A percentile compares a stretch with the other conserved stretches of the same genome.
Conservation (phyloP, 805 yeast genomes). For the Saturnispora quitensis region DNA sequence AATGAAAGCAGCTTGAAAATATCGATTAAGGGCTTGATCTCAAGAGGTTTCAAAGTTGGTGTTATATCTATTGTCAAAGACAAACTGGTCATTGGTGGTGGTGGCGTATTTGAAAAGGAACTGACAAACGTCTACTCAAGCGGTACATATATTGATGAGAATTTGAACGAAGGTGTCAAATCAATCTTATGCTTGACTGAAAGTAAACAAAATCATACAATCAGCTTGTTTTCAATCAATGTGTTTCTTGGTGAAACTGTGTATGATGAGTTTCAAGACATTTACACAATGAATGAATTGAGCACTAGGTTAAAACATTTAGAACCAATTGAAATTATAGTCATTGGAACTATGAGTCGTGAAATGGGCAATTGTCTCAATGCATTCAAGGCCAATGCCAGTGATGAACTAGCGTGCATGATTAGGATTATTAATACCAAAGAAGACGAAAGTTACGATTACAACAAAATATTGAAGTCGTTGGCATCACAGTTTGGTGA, state of each 20-base stretch:
- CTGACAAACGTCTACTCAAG: slow-evolving; percentile 67
- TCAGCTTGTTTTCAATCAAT: slow-evolving; percentile 54
- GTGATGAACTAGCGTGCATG: background rate
- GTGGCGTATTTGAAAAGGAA: slow-evolving; percentile 50
- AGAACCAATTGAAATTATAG: slow-evolving; percentile 66
- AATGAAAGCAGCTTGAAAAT: slow-evolving; percentile 70
- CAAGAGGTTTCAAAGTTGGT: slow-evolving; percentile 72
- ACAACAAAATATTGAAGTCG: background rate
- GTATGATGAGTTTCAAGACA: slow-evolving; percentile 63
- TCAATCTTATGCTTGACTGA: slow-evolving; percentile 37
- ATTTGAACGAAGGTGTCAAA: slow-evolving; percentile 12
- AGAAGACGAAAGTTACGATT: background rate
- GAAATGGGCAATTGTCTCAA: slow-evolving; percentile 25
- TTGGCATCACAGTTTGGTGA: slow-evolving; percentile 7
- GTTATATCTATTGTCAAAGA: slow-evolving; percentile 41
- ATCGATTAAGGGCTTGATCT: slow-evolving; percentile 65
- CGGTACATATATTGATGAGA: slow-evolving; percentile 72
- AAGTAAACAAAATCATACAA: slow-evolving; percentile 8
- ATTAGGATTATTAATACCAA: slow-evolving; percentile 9
- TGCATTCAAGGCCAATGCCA: slow-evolving; percentile 10
- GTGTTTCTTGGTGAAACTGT: slow-evolving; percentile 69
- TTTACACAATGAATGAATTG: slow-evolving; percentile 44
- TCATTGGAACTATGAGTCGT: slow-evolving; percentile 32
- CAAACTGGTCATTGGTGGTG: background rate
- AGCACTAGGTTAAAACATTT: slow-evolving; percentile 69